Percentiles rank a stretch among this genome's conserved stretches.
Conservation (phyloP, 805 yeast genomes). For the Candida loeiensis region DNA sequence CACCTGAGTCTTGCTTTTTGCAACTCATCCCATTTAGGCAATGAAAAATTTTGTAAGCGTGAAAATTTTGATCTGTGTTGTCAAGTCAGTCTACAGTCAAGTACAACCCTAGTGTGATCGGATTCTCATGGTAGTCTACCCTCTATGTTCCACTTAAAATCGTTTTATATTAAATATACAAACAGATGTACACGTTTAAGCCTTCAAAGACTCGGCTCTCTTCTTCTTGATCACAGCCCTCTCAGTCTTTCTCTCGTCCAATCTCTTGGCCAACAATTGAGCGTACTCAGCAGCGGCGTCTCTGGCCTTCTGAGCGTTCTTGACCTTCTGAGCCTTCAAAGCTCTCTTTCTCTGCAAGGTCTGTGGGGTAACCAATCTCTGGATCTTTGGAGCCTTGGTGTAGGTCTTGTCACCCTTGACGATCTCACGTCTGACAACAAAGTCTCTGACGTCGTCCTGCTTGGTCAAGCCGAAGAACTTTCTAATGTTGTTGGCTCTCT, state of each 20-base stretch:
- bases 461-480: conserved; percentile 97
- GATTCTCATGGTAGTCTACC: neutral
- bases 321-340: conserved; percentile 87
- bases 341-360: conserved; percentile 99
- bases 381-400: conserved; percentile 99
- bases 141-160: too few relatives aligned
- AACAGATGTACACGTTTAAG: conserved; percentile 43
- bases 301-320: conserved; percentile 98
- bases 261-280: conserved; percentile 96
- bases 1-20: too few relatives aligned
- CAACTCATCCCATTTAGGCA: neutral
- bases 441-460: conserved; percentile 80
- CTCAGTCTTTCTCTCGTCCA: conserved; percentile 97
- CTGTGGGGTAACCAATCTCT: conserved; percentile 99
- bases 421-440: conserved; percentile 97
- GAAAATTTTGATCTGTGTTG: too few relatives aligned
- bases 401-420: conserved; percentile 97
- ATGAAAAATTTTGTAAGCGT: too few relatives aligned
- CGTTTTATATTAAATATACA: conserved; percentile 23
- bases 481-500: conserved; percentile 99
- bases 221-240: conserved; percentile 77
- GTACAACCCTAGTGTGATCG: too few relatives aligned
- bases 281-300: conserved; percentile 99
- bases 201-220: conserved; percentile 98
- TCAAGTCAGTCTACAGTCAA: too few relatives aligned